These are phyloP conservation scores for Mantamonas sphyraenae DNA, from an alignment of 78 protist species.

Conservation along the genomic window DNA sequence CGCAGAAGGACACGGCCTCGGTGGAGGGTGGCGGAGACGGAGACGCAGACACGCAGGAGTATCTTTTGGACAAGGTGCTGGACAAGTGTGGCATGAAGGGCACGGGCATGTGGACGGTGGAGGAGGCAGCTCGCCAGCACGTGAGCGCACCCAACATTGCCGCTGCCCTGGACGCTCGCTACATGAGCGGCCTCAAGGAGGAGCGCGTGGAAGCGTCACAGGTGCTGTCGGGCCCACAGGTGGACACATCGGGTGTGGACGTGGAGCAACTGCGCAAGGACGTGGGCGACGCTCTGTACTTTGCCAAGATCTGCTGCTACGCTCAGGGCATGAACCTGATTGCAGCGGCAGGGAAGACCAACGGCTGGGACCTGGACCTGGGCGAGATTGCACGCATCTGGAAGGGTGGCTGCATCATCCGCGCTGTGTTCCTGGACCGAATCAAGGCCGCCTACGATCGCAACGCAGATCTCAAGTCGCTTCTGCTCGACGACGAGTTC, in stretches of 20 bases:
- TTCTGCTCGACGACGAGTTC: constrained; percentile 61
- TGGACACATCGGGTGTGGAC: too few relatives aligned
- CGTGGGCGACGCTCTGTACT: constrained; percentile 72
- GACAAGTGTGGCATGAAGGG: constrained; percentile 93
- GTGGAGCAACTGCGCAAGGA: constrained; percentile 33
- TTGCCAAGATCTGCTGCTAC: constrained; percentile 80
- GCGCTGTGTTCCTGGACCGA: constrained; percentile 68
- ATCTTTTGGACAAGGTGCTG: constrained; percentile 72
- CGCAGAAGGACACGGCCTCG: constrained; percentile 52
- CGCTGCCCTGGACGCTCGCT: constrained; percentile 34
- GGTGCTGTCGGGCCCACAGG: neutral
- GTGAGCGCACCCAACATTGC: constrained; percentile 24
- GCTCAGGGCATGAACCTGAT: constrained; percentile 79
- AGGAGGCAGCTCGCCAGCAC: constrained; percentile 28
- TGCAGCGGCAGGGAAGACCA: neutral
- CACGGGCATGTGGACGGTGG: constrained; percentile 78
- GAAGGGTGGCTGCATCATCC: constrained; percentile 96
- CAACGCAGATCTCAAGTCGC: constrained; percentile 55
- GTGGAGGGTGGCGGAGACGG: too few relatives aligned
- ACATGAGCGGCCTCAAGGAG: constrained; percentile 18
- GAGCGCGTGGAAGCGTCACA: constrained; percentile 29
- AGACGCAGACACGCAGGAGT: too few relatives aligned
- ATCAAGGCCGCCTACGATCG: constrained; percentile 78
- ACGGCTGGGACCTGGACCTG: constrained; percentile 70
- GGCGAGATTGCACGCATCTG: constrained; percentile 83